Evolutionary conservation across 129 eudicot genomes (phyloP), one percentile per base, ranked within the genome.

Genomic region (Glebionis coronaria): DNA sequence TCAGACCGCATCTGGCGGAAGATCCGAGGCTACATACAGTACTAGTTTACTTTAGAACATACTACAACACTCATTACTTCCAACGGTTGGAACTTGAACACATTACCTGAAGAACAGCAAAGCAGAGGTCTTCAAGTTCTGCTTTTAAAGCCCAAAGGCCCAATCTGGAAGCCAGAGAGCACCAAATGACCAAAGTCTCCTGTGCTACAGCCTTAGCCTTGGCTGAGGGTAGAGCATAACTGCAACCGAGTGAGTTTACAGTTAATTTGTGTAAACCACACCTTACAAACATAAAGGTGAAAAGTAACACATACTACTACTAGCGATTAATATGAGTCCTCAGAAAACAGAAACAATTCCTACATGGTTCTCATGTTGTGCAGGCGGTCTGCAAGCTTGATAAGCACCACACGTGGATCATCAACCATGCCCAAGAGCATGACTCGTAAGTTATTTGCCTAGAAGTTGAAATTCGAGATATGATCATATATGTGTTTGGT

Each of bases 281-380:
- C 47, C 60, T 18, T 0, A 5, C 13, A 18, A 35, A 65, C 56
- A 45, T 55, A 64, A 31, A n/a, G 12, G 40, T 38, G 42, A 40
- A 42, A 20, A 38, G 56, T 57, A 54, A 69, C 10, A 56, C 14
- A 52, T 61, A 35, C 27, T 4, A 50, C 6, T 5, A 67, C 38
- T 5, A 45, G 49, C 35, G 21, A 29, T 44, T 69, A 49, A 59
- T 15, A 51, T 35, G 53, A 31, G 28, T n/a, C 55, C 52, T 51
- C 29, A 28, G 40, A 46, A 56, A 27, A 65, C 29, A 44, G 66
- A 45, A 65, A 55, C 18, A 57, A 45, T 56, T 16, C 78, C 52
- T 88, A 92, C 98, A 92, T 92, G 80, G 98, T 92, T 85, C 96
- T 85, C 98, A 92, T 83, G 86, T 92, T 92, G 80, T 92, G 98